phyloP scores from a whole-genome alignment of 345 rosid genomes.

The Cardamine chenopodiifolia region DNA sequence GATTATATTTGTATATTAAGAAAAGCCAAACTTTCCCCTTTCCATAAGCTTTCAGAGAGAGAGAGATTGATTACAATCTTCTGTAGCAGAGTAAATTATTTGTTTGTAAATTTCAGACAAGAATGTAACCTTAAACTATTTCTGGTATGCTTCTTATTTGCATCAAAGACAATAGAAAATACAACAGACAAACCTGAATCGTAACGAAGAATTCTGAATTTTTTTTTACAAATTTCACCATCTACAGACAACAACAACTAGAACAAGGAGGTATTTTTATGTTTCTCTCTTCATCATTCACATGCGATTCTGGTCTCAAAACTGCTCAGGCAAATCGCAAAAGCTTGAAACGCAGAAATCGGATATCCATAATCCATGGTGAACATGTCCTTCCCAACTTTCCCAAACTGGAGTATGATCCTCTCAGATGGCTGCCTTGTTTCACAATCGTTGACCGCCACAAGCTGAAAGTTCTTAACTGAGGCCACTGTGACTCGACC shows the following conservation, averaged over 20 bases:
- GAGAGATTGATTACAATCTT: background rate
- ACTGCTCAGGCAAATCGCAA: constrained; percentile 78
- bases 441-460: constrained; percentile 55
- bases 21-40: background rate
- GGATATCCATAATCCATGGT: constrained; percentile 83
- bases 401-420: constrained; percentile 73
- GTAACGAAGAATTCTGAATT: constrained; percentile 16
- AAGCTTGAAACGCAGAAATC: constrained; percentile 77
- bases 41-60: background rate
- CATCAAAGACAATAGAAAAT: constrained; percentile 1
- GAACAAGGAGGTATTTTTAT: constrained; percentile 7
- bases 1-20: constrained; percentile 2
- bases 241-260: constrained; percentile 14
- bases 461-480: constrained; percentile 76
- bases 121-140: background rate
- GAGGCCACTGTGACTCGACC: constrained; percentile 85
- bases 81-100: background rate
- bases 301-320: constrained; percentile 82
- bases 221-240: background rate
- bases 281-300: constrained; percentile 48
- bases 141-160: background rate
- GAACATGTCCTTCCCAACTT: constrained; percentile 75
- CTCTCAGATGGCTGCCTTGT: constrained; percentile 53
- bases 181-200: background rate
- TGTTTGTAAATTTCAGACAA: constrained; percentile 5